A percentile compares a stretch with the other conserved stretches of the same genome.
These are phyloP conservation scores for Rhizopus sp. DNA, from an alignment of 371 early-diverging fungal species.

Conservation along the genomic window DNA sequence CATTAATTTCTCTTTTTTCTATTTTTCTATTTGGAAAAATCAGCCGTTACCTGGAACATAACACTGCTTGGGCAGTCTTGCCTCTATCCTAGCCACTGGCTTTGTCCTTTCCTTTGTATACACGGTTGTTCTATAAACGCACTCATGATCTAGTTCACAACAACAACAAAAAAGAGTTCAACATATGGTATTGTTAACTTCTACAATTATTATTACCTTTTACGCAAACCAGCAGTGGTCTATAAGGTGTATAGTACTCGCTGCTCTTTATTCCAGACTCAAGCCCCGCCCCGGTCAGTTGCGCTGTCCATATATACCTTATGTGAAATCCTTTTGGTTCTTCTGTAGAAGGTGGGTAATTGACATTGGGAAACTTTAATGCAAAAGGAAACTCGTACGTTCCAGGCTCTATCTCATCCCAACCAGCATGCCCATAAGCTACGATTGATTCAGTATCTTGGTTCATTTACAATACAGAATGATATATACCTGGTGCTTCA, in stretches of 20 bases:
- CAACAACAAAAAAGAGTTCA: not conserved
- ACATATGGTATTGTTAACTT: not conserved
- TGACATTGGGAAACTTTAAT: conserved; percentile 59
- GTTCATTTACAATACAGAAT: too few species aligned
- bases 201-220: conserved; percentile 21
- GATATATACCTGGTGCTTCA: conserved; percentile 27
- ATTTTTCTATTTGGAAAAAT: not conserved
- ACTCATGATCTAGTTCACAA: conserved; percentile 32
- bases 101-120: conserved; percentile 36
- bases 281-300: conserved; percentile 54
- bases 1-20: not conserved
- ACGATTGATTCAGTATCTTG: not conserved
- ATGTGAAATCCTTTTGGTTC: conserved; percentile 49
- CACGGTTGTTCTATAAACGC: conserved; percentile 36
- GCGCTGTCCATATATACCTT: conserved; percentile 58
- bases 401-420: conserved; percentile 58
- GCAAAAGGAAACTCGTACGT: conserved; percentile 61
- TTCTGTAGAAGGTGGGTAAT: conserved; percentile 52
- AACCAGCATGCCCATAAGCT: conserved; percentile 53
- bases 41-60: conserved; percentile 46
- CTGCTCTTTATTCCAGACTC: conserved; percentile 50
- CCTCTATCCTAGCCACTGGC: conserved; percentile 32
- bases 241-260: conserved; percentile 52
- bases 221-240: conserved; percentile 47
- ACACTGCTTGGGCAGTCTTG: conserved; percentile 39